Conservation (phyloP, 176 grass and related monocot species). For the Rhipidocladum racemiflorum region DNA sequence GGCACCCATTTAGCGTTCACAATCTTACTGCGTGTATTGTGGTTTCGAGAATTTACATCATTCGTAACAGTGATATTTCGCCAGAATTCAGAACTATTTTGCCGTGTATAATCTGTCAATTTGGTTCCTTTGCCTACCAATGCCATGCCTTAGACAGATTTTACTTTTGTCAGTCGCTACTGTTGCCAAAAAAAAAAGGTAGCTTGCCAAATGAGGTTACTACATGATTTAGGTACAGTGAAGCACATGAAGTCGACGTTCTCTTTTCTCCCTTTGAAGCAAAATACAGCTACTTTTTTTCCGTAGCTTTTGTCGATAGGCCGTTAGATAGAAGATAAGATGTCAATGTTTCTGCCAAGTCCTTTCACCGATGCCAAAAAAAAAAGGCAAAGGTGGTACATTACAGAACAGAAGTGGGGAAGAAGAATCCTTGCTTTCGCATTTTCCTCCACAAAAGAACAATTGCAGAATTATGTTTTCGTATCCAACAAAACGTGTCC, state of each 20-base stretch:
- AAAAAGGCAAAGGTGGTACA: not conserved
- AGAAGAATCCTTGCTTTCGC: not conserved
- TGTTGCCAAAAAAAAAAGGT: not conserved
- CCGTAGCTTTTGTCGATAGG: not conserved
- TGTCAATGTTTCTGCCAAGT: constrained; percentile 6
- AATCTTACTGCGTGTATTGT: not conserved
- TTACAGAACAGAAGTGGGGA: not conserved
- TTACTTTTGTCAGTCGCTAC: not conserved
- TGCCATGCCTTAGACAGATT: not conserved
- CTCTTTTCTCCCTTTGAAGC: not conserved
- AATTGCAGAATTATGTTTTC: not conserved
- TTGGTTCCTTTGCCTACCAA: not conserved
- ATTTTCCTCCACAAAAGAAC: not conserved
- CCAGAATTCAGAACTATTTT: not conserved
- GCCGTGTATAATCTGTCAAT: not conserved
- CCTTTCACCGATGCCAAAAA: not conserved
- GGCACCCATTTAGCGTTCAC: not conserved
- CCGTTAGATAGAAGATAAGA: not conserved
- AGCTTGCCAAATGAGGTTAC: not conserved
- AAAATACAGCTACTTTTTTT: not conserved
- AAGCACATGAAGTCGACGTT: not conserved
- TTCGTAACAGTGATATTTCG: not conserved
- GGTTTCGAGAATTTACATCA: not conserved
- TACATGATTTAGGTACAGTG: not conserved
- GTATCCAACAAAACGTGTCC: not conserved